Percentiles rank a stretch among this genome's conserved stretches.
These are phyloP conservation scores for Mycena haematopus DNA, from an alignment of 768 basidiomycete genomes.

Conservation along the genomic window DNA sequence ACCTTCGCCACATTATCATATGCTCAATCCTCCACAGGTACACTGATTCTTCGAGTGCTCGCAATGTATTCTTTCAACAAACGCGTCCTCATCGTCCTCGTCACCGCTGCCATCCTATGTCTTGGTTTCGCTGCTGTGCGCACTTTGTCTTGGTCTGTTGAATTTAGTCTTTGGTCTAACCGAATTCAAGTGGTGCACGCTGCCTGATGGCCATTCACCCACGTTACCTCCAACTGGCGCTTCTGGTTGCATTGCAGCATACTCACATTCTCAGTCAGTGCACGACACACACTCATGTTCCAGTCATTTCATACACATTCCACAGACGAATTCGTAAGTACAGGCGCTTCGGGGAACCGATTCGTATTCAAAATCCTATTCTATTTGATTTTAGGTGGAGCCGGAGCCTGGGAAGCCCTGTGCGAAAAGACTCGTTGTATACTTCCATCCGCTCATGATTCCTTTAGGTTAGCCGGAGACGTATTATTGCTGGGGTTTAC, in stretches of 20 bases:
- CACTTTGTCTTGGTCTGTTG: not conserved
- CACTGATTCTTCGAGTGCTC: not conserved
- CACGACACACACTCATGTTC: not conserved
- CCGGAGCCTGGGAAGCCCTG: not conserved
- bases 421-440: not conserved
- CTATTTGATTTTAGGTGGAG: not conserved
- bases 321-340: not conserved
- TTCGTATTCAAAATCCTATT: not conserved
- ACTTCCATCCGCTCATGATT: not conserved
- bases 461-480: not conserved
- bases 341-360: too few relatives aligned
- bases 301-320: not conserved
- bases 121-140: not conserved
- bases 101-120: not conserved
- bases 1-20: not conserved
- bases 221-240: not conserved
- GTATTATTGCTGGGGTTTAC: not conserved
- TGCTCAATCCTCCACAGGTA: not conserved
- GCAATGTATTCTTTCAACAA: not conserved
- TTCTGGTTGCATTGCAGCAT: not conserved
- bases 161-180: not conserved
- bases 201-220: not conserved
- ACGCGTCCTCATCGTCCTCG: not conserved
- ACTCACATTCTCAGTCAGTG: not conserved
- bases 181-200: not conserved